Conservation (phyloP, 2,329 filamentous ascomycete genomes). For the Orbilia blumenaviensis region DNA sequence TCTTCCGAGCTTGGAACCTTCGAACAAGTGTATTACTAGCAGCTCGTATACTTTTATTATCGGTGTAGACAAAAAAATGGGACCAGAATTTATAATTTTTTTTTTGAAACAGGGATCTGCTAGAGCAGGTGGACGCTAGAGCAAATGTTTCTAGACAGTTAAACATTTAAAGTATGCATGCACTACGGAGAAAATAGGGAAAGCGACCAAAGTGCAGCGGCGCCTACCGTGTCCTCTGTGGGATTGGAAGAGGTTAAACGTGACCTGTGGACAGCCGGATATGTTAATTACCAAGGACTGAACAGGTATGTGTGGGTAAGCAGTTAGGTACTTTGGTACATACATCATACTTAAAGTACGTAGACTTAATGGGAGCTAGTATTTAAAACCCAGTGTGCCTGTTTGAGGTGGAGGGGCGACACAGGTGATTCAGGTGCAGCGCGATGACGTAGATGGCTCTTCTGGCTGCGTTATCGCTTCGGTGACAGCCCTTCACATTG, state of each 20-base stretch:
- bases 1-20: not conserved
- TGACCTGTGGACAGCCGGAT: too few relatives aligned
- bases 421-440: conserved; percentile 12
- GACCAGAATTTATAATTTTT: not conserved
- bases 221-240: not conserved
- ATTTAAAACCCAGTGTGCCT: not conserved
- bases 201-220: not conserved
- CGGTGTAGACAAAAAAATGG: conserved; percentile 12
- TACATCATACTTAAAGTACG: too few relatives aligned
- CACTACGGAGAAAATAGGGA: not conserved
- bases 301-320: too few relatives aligned
- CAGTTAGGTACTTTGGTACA: too few relatives aligned
- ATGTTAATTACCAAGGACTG: too few relatives aligned
- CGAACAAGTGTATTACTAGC: conserved; percentile 10
- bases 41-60: not conserved
- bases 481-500: not conserved
- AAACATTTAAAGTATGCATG: not conserved
- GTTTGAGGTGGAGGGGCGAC: not conserved
- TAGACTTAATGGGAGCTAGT: too few relatives aligned
- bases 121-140: too few relatives aligned
- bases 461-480: not conserved
- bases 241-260: too few relatives aligned
- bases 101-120: too few relatives aligned
- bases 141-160: too few relatives aligned
- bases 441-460: conserved; percentile 51